These are phyloP conservation scores for Cyclostephanos invisitatus DNA, from an alignment of 108 stramenopile species.

Conservation along the genomic window DNA sequence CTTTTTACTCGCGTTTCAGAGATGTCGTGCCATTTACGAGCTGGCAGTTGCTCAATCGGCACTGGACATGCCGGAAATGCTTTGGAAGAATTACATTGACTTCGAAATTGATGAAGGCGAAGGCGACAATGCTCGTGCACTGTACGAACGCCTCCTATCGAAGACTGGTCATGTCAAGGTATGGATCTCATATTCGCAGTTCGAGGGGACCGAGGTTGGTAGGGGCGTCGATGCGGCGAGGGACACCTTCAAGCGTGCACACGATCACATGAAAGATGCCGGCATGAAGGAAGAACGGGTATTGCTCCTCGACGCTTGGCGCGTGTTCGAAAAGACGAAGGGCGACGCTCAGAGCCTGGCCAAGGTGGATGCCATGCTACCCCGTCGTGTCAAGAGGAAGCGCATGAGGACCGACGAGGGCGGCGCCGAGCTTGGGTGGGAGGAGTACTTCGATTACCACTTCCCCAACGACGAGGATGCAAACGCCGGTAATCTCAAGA, in stretches of 20 bases:
- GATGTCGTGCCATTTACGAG: constrained; percentile 95
- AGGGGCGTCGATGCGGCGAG: constrained; percentile 75
- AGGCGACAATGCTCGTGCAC: constrained; percentile 68
- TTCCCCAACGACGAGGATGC: constrained; percentile 95
- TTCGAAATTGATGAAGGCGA: constrained; percentile 93
- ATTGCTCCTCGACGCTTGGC: constrained; percentile 94
- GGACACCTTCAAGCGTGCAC: constrained; percentile 80
- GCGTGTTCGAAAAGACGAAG: constrained; percentile 85
- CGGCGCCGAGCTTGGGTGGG: constrained; percentile 90
- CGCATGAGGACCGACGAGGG: constrained; percentile 87
- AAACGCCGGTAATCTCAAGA: constrained; percentile 83
- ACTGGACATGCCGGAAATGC: constrained; percentile 97
- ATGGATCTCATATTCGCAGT: constrained; percentile 82
- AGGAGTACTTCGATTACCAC: constrained; percentile 98
- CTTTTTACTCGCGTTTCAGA: constrained; percentile 18
- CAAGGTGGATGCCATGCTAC: constrained; percentile 86
- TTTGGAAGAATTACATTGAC: constrained; percentile 99
- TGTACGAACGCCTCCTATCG: constrained; percentile 94
- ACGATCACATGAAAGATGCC: constrained; percentile 83
- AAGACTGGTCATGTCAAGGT: constrained; percentile 95
- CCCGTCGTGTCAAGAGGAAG: constrained; percentile 91
- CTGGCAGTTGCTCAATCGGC: constrained; percentile 89
- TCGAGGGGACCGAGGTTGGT: constrained; percentile 74
- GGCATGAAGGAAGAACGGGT: constrained; percentile 93
- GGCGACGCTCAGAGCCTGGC: constrained; percentile 66